Evolutionary conservation across 106 monocot genomes (phyloP).

Genomic region (Platanthera guangdongensis): DNA sequence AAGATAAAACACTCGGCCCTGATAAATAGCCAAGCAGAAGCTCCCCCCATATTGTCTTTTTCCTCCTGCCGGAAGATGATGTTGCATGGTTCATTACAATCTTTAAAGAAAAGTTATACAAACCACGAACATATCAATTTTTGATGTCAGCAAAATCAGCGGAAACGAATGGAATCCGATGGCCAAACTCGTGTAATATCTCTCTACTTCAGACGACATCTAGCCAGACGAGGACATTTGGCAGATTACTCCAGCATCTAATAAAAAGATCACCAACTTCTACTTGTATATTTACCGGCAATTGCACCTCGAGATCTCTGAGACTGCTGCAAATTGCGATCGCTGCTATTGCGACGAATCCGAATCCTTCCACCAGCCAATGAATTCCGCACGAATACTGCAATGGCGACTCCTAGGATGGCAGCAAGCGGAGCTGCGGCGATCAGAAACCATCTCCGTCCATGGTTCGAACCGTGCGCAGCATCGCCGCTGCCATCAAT

Average conservation of each 20-base stretch:
- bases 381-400: slow-evolving; percentile 49
- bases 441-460: slow-evolving; percentile 47
- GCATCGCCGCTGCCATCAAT: slow-evolving; percentile 2
- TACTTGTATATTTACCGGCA: slow-evolving; percentile 15
- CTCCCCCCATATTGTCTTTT: no score
- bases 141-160: no score
- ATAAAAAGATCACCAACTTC: slow-evolving; percentile 71
- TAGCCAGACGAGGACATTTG: no score
- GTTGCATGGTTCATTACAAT: no score
- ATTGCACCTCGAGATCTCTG: slow-evolving; percentile 11
- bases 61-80: no score
- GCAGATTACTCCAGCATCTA: slow-evolving; percentile 5
- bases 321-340: slow-evolving; percentile 9
- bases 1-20: no score
- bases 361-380: slow-evolving; percentile 10
- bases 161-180: no score
- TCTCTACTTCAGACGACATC: no score
- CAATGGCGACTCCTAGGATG: slow-evolving; percentile 61
- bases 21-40: no score
- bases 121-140: no score
- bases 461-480: slow-evolving; percentile 13
- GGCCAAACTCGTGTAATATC: no score
- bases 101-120: no score
- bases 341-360: not conserved
- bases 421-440: slow-evolving; percentile 77